A percentile compares a stretch with the other conserved stretches of the same genome.
Conservation (phyloP, 345 rosid species). For the Zanthoxylum bungeanum region DNA sequence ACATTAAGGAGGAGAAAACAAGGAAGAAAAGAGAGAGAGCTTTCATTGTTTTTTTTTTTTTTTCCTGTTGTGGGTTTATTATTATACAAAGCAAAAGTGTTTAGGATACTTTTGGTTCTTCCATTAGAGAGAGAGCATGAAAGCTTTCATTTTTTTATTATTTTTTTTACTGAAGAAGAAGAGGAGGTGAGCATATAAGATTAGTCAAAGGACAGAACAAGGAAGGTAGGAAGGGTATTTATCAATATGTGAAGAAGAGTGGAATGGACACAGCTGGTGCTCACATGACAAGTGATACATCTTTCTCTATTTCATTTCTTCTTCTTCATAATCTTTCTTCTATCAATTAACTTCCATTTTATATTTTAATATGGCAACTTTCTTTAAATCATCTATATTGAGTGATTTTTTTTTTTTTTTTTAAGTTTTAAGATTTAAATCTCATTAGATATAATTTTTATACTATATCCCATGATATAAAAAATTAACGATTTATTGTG, state of each 20-base stretch:
- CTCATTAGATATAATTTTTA: too few species aligned
- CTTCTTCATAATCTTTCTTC: background rate
- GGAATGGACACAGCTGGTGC: slow-evolving; percentile 86
- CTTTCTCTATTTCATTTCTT: slow-evolving; percentile 2
- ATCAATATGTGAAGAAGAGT: slow-evolving; percentile 40
- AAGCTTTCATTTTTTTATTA: slow-evolving; percentile 21
- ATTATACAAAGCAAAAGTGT: slow-evolving; percentile 4
- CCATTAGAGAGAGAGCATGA: slow-evolving; percentile 43
- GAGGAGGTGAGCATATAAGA: slow-evolving; percentile 11
- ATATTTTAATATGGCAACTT: background rate
- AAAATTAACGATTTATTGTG: too few species aligned
- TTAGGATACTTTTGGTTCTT: slow-evolving; percentile 39
- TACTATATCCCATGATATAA: too few species aligned
- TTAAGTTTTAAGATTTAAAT: too few species aligned
- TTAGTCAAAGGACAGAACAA: slow-evolving; percentile 37
- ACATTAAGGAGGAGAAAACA: slow-evolving; percentile 14
- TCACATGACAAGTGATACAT: slow-evolving; percentile 85
- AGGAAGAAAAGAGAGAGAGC: slow-evolving; percentile 26
- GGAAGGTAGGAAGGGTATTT: slow-evolving; percentile 55
- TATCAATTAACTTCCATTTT: slow-evolving; percentile 2
- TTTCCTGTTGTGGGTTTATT: background rate
- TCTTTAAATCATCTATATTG: too few species aligned
- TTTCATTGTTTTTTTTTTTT: slow-evolving; percentile 24
- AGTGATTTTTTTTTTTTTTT: too few species aligned
- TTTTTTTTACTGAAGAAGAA: background rate